A percentile compares a stretch with the other conserved stretches of the same genome.
Conservation (phyloP, 2,329 filamentous ascomycete species). For the Teratosphaeriaceae sp. region DNA sequence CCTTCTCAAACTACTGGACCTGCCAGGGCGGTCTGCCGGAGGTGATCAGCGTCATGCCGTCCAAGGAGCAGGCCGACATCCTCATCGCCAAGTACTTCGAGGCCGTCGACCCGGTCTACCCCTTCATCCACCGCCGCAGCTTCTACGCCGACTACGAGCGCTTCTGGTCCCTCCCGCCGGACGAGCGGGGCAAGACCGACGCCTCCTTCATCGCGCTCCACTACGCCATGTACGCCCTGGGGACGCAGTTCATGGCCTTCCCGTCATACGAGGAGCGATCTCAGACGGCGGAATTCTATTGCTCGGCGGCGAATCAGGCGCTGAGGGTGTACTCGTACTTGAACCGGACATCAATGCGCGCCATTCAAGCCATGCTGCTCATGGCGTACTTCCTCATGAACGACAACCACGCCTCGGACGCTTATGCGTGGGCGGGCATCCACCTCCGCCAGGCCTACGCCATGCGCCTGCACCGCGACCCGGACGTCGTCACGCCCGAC, state of each 20-base stretch:
- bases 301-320: slow-evolving; percentile 69
- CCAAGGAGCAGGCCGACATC: slow-evolving; percentile 68
- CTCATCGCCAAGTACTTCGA: slow-evolving; percentile 51
- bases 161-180: slow-evolving; percentile 59
- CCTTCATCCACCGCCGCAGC: slow-evolving; percentile 67
- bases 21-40: slow-evolving; percentile 68
- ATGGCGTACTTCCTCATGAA: slow-evolving; percentile 80
- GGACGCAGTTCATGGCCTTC: slow-evolving; percentile 66
- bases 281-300: slow-evolving; percentile 75
- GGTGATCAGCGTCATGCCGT: slow-evolving; percentile 67
- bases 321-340: slow-evolving; percentile 70
- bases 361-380: slow-evolving; percentile 75
- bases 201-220: slow-evolving; percentile 65
- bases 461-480: slow-evolving; percentile 73
- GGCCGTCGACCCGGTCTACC: slow-evolving; percentile 71
- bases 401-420: slow-evolving; percentile 76
- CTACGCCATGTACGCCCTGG: slow-evolving; percentile 70
- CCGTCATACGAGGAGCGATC: slow-evolving; percentile 55
- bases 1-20: slow-evolving; percentile 81
- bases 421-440: slow-evolving; percentile 75
- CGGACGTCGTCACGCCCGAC: slow-evolving; percentile 62
- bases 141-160: slow-evolving; percentile 74
- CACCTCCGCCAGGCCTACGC: slow-evolving; percentile 72
- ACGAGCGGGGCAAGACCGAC: slow-evolving; percentile 57
- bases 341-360: slow-evolving; percentile 64